phyloP scores from a whole-genome alignment of 441 rosid species.

The Populus hybrid region DNA sequence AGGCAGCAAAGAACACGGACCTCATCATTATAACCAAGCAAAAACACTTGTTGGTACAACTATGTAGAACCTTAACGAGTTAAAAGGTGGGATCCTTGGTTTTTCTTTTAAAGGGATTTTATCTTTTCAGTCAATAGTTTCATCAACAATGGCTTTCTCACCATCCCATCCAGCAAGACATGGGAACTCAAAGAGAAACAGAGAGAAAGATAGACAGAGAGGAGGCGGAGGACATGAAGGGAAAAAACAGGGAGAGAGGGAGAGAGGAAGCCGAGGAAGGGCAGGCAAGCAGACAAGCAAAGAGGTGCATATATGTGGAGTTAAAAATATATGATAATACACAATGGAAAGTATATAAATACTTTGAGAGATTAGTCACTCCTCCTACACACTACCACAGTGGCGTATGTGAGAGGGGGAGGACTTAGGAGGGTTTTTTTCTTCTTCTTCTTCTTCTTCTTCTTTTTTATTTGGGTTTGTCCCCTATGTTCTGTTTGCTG shows the following conservation, averaged over 20 bases:
- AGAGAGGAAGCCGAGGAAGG: not conserved
- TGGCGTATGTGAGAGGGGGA: not conserved
- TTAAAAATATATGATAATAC: too few species aligned
- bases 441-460: too few species aligned
- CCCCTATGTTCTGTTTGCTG: not conserved
- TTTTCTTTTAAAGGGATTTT: not conserved
- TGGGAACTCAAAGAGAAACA: not conserved
- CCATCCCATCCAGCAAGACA: not conserved
- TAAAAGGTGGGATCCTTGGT: not conserved
- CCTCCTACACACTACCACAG: not conserved
- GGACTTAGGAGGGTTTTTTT: not conserved
- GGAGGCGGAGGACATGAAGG: not conserved
- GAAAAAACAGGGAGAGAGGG: not conserved
- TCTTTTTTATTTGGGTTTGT: not conserved
- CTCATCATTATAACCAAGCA: constrained; percentile 30
- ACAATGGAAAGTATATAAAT: not conserved
- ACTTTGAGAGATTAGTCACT: not conserved
- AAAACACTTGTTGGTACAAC: not conserved
- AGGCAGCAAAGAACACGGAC: constrained; percentile 15
- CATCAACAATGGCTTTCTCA: not conserved
- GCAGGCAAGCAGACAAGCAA: not conserved
- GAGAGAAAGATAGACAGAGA: not conserved
- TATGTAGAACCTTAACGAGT: not conserved
- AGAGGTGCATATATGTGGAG: not conserved
- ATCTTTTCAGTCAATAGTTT: not conserved